Conservation (phyloP, 495 filamentous ascomycete species). For the Lasiosphaeria miniovina region DNA sequence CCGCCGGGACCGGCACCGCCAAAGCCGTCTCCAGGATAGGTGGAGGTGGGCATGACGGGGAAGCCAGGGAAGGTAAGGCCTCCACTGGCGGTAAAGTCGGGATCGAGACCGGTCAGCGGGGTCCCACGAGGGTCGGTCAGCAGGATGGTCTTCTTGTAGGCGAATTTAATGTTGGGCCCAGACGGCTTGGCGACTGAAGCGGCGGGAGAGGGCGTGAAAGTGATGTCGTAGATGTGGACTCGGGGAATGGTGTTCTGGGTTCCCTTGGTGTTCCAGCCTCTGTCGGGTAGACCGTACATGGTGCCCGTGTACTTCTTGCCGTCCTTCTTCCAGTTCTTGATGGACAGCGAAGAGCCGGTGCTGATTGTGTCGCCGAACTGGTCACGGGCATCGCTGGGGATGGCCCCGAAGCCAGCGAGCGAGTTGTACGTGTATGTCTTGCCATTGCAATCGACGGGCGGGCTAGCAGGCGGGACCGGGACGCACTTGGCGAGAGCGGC, state of each 20-base stretch:
- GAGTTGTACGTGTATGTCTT: conserved; percentile 63
- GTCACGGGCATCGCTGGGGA: conserved; percentile 59
- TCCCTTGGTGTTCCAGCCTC: conserved; percentile 75
- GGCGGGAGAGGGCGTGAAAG: conserved; percentile 48
- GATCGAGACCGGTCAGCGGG: conserved; percentile 70
- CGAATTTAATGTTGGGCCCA: conserved; percentile 60
- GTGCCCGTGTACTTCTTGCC: conserved; percentile 58
- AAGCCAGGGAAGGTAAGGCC: conserved; percentile 55
- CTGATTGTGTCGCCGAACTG: conserved; percentile 73
- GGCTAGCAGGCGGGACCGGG: background rate
- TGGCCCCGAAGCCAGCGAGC: conserved; percentile 66
- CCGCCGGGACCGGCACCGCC: conserved; percentile 57
- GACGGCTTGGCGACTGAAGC: conserved; percentile 58
- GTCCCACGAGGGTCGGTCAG: conserved; percentile 64
- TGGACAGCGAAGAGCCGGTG: conserved; percentile 63
- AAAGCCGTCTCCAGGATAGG: conserved; percentile 72
- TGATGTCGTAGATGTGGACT: conserved; percentile 67
- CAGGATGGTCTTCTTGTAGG: conserved; percentile 65
- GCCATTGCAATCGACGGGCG: conserved; percentile 50
- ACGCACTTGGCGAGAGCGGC: background rate
- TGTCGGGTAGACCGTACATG: conserved; percentile 65
- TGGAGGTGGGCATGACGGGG: conserved; percentile 63
- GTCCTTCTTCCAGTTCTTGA: conserved; percentile 66
- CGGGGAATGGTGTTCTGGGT: conserved; percentile 71
- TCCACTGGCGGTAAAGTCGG: conserved; percentile 52